Base-by-base conservation (phyloP, 2,329 filamentous ascomycete species). In the Diplodia intermedia region DNA sequence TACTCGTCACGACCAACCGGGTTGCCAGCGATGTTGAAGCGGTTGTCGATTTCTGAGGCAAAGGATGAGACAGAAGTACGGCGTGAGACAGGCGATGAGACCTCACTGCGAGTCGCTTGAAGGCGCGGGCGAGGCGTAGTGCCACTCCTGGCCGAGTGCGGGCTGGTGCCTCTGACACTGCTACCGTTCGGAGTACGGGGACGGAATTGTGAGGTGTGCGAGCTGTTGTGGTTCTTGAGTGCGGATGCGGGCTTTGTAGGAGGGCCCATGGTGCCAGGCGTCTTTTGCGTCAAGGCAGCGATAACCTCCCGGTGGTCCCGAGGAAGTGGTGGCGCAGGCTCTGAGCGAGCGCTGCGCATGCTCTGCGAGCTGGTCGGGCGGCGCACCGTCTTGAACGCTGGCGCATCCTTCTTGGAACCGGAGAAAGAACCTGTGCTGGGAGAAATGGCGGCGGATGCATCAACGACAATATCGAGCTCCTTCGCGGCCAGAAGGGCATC, bases 11-110 rank as follows among this genome's bases (percentile, higher is more conserved):
- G 66, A 31, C 40, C 57, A 49, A 68, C 36, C 15, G 66, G 66
- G 29, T 68, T 68, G 23, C 76, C 75, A 29, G 89, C 84, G 50
- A 93, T 90, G 76, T 96, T 93, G 84, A 99, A 98, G 50, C 94
- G 88, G 69, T 90, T 89, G 74, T 99, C 95, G 23, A 99, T 83
- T 79, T 99, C 95, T 0, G 95, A 98, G 6, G 89, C 93, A 76
- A 99, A 99, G 0, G 95, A 98, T 0, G 95, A 97, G 7, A 98
- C 88, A 0, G 95, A 99, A 3, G 93, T 96, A 71, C 91, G 89
- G 53, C 91, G 88, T 71, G 87, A 88, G 80, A 61, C 83, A 69
- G 69, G 86, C 38, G 84, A 84, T 62, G 82, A 79, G 60, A 83
- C 80, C 70, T 81, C 80, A 61, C 80, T 79, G 68, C 85, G 83